Evolutionary conservation across 2,329 filamentous ascomycete genomes (phyloP), one percentile per base, ranked within the genome.

Genomic region (Botrytis hyacinthi): DNA sequence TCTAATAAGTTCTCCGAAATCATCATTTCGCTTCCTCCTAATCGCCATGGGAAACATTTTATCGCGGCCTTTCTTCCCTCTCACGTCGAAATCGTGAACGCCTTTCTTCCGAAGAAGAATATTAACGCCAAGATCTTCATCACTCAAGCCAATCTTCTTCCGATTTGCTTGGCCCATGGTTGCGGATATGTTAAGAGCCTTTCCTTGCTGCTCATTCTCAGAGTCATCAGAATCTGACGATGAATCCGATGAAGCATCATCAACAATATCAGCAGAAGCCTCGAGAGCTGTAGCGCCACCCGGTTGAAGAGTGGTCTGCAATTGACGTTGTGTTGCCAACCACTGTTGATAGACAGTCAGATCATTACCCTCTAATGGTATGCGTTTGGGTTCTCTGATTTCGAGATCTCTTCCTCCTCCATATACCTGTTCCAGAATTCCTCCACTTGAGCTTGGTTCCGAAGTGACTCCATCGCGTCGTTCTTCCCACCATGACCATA

Each of bases 1-100:
- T 71, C 94, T 90, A 78, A 99, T 98, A 26, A 97, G 84, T 76
- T 99, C 96, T 74, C 96, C 96, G 82, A 96, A 99, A 76, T 98
- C 95, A 80, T 98, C 96, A 44, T 88, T 89, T 69, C 94, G 90
- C 81, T 90, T 92, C 78, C 93, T 87, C 70, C 94, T 90, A 37
- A 95, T 89, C 1, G 95, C 89, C 71, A 97, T 91, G 0, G 96
- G 96, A 80, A 98, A 98, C 84, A 97, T 92, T 75, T 94, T 91
- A 80, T 99, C 96, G 72, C 95, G 89, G 4, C 96, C 96, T 80
- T 93, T 97, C 82, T 97, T 98, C 51, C 92, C 93, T 59, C 94
- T 88, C 1, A 98, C 92, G 80, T 98, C 94, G 78, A 93, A 99
- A 82, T 99, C 96, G 81, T 96, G 93, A n/a, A 97, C 90, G 22